These are phyloP conservation scores for Crithidia acanthocephali DNA, from an alignment of 208 protist genomes.

Conservation along the genomic window DNA sequence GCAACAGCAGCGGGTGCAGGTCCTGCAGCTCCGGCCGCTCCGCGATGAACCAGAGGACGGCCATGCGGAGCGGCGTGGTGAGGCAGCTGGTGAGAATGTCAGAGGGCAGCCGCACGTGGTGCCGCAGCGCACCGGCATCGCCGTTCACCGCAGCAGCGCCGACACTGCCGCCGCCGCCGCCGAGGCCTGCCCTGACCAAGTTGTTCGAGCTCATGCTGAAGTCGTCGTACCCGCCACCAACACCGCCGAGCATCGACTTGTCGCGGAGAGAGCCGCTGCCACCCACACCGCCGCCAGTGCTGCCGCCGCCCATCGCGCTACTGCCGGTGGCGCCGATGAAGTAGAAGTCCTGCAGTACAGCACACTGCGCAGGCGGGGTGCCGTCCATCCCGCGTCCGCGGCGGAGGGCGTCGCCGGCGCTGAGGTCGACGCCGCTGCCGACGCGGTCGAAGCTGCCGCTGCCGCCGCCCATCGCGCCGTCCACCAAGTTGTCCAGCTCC, in stretches of 20 bases:
- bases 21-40: slow-evolving; percentile 51
- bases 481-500: slow-evolving; percentile 35
- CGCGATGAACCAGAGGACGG: slow-evolving; percentile 94
- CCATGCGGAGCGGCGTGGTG: slow-evolving; percentile 97
- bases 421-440: slow-evolving; percentile 29
- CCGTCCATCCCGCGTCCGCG: slow-evolving; percentile 27
- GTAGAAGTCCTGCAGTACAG: slow-evolving; percentile 72
- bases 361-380: slow-evolving; percentile 18
- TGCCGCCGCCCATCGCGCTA: slow-evolving; percentile 13
- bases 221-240: slow-evolving; percentile 20
- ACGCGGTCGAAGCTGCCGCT: slow-evolving; percentile 24
- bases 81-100: slow-evolving; percentile 99
- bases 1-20: slow-evolving; percentile 77
- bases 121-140: slow-evolving; percentile 22
- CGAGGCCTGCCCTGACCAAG: background rate
- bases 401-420: slow-evolving; percentile 11
- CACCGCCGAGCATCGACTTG: background rate
- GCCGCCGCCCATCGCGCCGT: background rate
- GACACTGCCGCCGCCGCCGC: background rate
- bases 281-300: background rate
- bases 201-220: slow-evolving; percentile 8
- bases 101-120: slow-evolving; percentile 77
- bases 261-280: slow-evolving; percentile 8
- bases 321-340: slow-evolving; percentile 83
- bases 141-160: background rate